A percentile compares a stretch with the other conserved stretches of the same genome.
These are phyloP conservation scores for Rosa lucieae DNA, from an alignment of 306 rosid species.

Conservation along the genomic window DNA sequence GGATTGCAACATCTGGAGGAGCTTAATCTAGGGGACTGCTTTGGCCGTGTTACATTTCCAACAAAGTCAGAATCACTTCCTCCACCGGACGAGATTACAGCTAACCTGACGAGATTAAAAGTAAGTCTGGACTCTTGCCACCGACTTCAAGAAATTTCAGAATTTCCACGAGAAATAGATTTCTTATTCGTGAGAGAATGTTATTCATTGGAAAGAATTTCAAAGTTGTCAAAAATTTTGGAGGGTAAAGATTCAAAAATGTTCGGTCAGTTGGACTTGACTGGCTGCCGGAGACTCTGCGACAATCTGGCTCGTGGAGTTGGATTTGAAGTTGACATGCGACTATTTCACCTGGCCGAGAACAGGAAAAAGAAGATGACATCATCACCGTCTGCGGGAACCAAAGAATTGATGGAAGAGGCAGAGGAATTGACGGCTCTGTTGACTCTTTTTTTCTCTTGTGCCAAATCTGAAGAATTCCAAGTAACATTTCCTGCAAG, in stretches of 20 bases:
- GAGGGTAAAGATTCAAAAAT: not conserved
- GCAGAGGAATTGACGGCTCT: too few species aligned
- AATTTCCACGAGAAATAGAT: not conserved
- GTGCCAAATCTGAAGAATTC: not conserved
- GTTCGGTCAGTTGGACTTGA: not conserved
- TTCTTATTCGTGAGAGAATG: not conserved
- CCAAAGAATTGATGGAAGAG: not conserved
- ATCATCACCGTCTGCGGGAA: too few species aligned
- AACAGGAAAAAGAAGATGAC: too few species aligned
- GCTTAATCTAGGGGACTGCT: fast-evolving
- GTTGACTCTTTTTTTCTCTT: not conserved
- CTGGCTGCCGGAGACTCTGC: not conserved
- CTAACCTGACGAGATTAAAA: too few species aligned
- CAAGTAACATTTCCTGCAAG: not conserved
- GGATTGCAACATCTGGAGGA: not conserved
- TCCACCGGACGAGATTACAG: not conserved
- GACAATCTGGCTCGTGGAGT: not conserved
- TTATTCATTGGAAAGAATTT: not conserved
- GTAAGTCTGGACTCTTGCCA: fast-evolving
- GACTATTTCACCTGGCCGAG: too few species aligned
- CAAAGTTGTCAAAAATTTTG: not conserved
- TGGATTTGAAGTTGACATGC: too few species aligned
- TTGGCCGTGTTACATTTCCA: not conserved
- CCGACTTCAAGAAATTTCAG: not conserved
- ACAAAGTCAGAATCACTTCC: not conserved